Evolutionary conservation across 768 basidiomycete species (phyloP), one percentile per base, ranked within the genome.

Genomic region (Russula griseocarnosa): DNA sequence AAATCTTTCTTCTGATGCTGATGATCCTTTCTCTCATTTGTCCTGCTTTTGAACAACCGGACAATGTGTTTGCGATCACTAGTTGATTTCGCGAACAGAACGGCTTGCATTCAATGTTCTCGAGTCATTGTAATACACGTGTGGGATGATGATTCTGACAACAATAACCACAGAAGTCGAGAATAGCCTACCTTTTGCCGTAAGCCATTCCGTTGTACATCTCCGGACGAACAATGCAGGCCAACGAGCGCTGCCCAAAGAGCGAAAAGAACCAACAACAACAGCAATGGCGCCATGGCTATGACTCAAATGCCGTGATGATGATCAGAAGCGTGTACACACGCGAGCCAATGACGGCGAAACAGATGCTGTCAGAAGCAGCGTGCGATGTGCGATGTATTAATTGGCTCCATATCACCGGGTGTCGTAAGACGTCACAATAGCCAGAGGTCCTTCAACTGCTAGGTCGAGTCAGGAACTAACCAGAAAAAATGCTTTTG

Each of bases 151-250:
- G 82, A n/a, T 44, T 18, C 87, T 87, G 16, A 90, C 72, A 1
- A 72, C 79, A 58, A 90, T 82, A 2, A 84, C 77, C 1, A 81
- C 67, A 11, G 71, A 78, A 0, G 28, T 87, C 87, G 9, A 91
- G 77, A 3, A 91, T 77, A 0, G 88, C 86, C 84, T 74, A 9
- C 86, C 87, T 64, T 84, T 36, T 36, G 0, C 88, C 90, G 61
- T 86, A 87, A 4, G 87, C 90, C 0, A 90, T 76, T 18, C 76
- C 74, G 1, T 76, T 72, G 73, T 82, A 90, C 83, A 91, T 87
- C 42, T 80, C 76, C 22, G 86, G 84, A 85, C 87, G 67, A 92
- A 92, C n/a, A 92, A 74, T 2, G 90, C 90, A 90, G 1, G 83
- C 82, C 0, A 89, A 60, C 0, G 86, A 83, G 28, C 90, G 83